Conservation (phyloP, 768 basidiomycete genomes). For the Phaffia australis region DNA sequence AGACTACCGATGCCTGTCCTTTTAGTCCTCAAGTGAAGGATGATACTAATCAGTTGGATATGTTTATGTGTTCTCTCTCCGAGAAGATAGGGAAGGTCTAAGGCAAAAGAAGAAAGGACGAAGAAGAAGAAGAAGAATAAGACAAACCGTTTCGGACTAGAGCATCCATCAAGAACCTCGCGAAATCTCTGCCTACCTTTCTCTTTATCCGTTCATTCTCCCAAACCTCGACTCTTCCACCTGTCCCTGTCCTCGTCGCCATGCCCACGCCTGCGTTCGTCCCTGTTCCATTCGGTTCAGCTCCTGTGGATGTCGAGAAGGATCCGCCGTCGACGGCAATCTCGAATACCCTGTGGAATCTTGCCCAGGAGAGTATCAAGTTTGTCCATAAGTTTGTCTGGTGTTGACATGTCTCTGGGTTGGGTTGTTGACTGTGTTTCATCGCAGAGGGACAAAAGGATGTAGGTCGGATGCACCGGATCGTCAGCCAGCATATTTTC, state of each 20-base stretch:
- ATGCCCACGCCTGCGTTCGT: conserved; percentile 30
- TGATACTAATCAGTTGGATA: neutral
- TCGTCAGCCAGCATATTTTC: neutral
- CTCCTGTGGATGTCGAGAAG: neutral
- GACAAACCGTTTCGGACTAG: conserved; percentile 7
- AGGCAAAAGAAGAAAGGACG: neutral
- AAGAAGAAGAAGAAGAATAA: neutral
- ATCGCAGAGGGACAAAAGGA: neutral
- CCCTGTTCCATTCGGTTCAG: neutral
- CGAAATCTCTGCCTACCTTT: conserved; percentile 23
- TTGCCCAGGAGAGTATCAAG: conserved; percentile 36
- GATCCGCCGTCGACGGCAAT: neutral
- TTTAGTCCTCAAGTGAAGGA: neutral
- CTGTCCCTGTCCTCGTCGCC: conserved; percentile 26
- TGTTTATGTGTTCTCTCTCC: too few species aligned
- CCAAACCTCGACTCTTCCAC: conserved; percentile 37
- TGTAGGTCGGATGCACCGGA: neutral
- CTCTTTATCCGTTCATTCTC: conserved; percentile 35
- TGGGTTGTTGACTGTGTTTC: conserved; percentile 40
- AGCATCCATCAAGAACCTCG: conserved; percentile 1
- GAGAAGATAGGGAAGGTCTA: neutral
- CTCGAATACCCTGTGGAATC: conserved; percentile 33
- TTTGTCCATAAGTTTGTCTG: conserved; percentile 39
- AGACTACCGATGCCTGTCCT: conserved; percentile 33
- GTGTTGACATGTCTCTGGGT: conserved; percentile 37